Conservation (phyloP, 768 basidiomycete species). For the Pleurotus cornucopiae region DNA sequence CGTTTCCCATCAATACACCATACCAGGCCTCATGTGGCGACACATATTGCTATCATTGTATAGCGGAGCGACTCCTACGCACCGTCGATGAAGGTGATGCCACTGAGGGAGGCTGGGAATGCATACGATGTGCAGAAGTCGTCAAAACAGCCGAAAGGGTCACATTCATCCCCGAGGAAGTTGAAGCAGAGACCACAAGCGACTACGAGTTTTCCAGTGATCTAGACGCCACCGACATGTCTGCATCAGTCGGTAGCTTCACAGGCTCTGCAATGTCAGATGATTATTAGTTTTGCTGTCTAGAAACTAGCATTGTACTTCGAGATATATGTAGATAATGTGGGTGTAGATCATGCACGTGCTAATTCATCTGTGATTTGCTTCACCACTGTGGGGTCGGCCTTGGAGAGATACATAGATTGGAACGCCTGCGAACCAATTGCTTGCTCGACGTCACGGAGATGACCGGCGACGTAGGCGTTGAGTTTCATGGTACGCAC, state of each 20-base stretch:
- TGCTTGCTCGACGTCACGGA: constrained; percentile 60
- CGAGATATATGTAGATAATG: background rate
- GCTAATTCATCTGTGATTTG: constrained; percentile 59
- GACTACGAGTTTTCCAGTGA: constrained; percentile 61
- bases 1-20: constrained; percentile 72
- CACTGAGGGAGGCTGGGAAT: constrained; percentile 79
- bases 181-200: constrained; percentile 37
- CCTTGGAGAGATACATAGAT: constrained; percentile 51
- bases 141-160: constrained; percentile 66
- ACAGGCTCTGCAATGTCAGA: constrained; percentile 43
- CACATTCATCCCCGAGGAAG: constrained; percentile 28
- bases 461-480: constrained; percentile 47
- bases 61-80: constrained; percentile 77
- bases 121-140: constrained; percentile 68
- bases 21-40: constrained; percentile 85
- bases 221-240: constrained; percentile 48
- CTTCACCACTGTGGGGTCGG: constrained; percentile 70
- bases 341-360: constrained; percentile 13
- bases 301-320: background rate
- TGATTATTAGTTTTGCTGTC: constrained; percentile 13
- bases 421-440: constrained; percentile 57
- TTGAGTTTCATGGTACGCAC: constrained; percentile 67
- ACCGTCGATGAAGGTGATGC: constrained; percentile 62
- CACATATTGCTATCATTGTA: constrained; percentile 90
- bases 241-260: constrained; percentile 51